A percentile compares a stretch with the other conserved stretches of the same genome.
Evolutionary conservation across 2,329 filamentous ascomycete genomes (phyloP).

Genomic region (Fusarium virguliforme): DNA sequence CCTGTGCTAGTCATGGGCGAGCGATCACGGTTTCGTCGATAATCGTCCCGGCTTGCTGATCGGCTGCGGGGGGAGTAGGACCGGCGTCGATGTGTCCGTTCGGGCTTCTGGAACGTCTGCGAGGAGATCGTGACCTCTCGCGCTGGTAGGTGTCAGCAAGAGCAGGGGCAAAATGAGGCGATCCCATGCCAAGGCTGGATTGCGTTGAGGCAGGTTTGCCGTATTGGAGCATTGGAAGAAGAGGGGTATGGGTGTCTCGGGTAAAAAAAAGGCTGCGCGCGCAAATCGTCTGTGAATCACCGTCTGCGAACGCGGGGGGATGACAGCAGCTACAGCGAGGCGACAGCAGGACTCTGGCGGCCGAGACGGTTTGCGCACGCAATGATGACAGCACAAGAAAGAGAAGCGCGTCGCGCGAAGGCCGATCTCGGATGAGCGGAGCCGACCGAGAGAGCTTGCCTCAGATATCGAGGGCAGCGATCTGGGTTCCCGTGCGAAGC

Average conservation of each 20-base stretch:
- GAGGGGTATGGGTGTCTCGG: slow-evolving; percentile 30
- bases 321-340: slow-evolving; percentile 20
- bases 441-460: slow-evolving; percentile 30
- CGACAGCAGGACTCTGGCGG: slow-evolving; percentile 7
- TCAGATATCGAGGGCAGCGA: slow-evolving; percentile 34
- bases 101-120: slow-evolving; percentile 87
- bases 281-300: slow-evolving; percentile 39
- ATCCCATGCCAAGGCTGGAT: slow-evolving; percentile 39
- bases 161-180: slow-evolving; percentile 20
- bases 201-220: slow-evolving; percentile 25
- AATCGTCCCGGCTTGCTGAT: slow-evolving; percentile 82
- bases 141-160: slow-evolving; percentile 70
- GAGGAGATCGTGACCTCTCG: slow-evolving; percentile 86
- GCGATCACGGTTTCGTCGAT: slow-evolving; percentile 81
- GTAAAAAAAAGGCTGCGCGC: slow-evolving; percentile 27
- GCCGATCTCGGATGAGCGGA: slow-evolving; percentile 47
- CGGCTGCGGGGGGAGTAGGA: slow-evolving; percentile 86
- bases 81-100: slow-evolving; percentile 77
- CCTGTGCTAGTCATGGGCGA: slow-evolving; percentile 88
- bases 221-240: slow-evolving; percentile 22
- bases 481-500: slow-evolving; percentile 37
- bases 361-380: slow-evolving; percentile 14
- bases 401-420: slow-evolving; percentile 36
- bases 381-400: slow-evolving; percentile 18
- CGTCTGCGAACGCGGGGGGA: slow-evolving; percentile 12